Evolutionary conservation across 192 early-diverging fungal species (phyloP), one percentile per base, ranked within the genome.

Genomic region (Backusella australiensis): DNA sequence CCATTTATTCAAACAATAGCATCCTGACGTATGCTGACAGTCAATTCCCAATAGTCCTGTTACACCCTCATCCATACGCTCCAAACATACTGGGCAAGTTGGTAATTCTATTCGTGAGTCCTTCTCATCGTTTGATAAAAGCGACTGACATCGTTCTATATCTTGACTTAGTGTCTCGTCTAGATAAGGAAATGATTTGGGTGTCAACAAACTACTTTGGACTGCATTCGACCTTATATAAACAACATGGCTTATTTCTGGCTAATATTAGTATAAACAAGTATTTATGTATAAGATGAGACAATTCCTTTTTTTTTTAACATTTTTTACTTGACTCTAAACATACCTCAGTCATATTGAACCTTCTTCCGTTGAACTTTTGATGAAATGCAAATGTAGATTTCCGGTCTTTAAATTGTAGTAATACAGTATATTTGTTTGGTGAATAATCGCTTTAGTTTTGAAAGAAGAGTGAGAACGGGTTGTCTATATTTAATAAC

Each of bases 11-110:
- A 99, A 79, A 78, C 98, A 99, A 56, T 90, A 82, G 79, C 95
- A 97, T 78, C 98, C 96, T 80, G 98, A 98, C 11, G 95, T 94
- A 76, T 99, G 98, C 52, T 96, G 96, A 76, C 98, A 99, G 29
- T 96, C 73, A 66, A 97, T 97, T 3, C 96, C 97, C 42, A 98
- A 76, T 32, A 99, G 82, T 6, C 96, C 97, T 21, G 96, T 97
- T 17, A 93, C 90, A 6, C 90, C 87, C 5, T 93, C 85, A 83
- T 99, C 98, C 92, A 99, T 93, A 21, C 96, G 85, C 71, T 99
- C 98, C 49, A 99, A 85, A 81, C 98, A 99, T 7, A 99, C 96
- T 3, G 98, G 97, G 77, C 98, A 99, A 0, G 94, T 96, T 1
- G 97, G 96, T 19, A 97, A 81, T 80, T 98, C 96, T 63, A 91